phyloP scores from a whole-genome alignment of 805 yeast genomes.

The Candida namnaoensis region DNA sequence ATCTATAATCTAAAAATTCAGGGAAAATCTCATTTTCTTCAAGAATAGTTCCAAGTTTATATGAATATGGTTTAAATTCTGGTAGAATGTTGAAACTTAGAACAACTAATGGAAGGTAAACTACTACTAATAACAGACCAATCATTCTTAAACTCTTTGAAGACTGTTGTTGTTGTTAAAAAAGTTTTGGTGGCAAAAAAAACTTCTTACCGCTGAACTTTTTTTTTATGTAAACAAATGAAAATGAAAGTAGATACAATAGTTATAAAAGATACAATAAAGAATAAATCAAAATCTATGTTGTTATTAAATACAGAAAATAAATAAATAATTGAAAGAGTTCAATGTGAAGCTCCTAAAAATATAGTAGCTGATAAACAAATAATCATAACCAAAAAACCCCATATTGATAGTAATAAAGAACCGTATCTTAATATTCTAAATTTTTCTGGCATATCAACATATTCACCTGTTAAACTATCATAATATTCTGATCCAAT shows the following conservation, averaged over 20 bases:
- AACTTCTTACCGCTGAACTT: too few relatives aligned
- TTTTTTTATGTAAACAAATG: too few relatives aligned
- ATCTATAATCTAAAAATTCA: neutral
- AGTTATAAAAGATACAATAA: too few relatives aligned
- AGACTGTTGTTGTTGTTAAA: too few relatives aligned
- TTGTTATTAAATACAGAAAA: too few relatives aligned
- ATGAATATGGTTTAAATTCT: neutral
- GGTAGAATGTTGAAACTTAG: neutral
- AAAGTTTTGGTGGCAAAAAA: too few relatives aligned
- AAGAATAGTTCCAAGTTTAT: neutral
- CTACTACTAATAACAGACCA: too few relatives aligned
- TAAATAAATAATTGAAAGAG: too few relatives aligned
- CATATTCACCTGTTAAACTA: constrained; percentile 19
- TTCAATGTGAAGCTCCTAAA: constrained; percentile 17
- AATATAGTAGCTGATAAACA: constrained; percentile 32
- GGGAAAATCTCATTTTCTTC: neutral
- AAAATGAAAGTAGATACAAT: too few relatives aligned
- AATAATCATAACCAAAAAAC: constrained; percentile 40
- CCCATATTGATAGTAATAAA: constrained; percentile 36
- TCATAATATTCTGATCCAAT: constrained; percentile 38
- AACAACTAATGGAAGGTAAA: neutral
- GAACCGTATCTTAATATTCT: constrained; percentile 24
- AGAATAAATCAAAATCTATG: too few relatives aligned
- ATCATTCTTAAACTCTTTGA: too few relatives aligned
- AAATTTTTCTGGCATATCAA: constrained; percentile 18